Evolutionary conservation across 2,329 filamentous ascomycete genomes (phyloP).

Genomic region (Fusarium lyarnte): DNA sequence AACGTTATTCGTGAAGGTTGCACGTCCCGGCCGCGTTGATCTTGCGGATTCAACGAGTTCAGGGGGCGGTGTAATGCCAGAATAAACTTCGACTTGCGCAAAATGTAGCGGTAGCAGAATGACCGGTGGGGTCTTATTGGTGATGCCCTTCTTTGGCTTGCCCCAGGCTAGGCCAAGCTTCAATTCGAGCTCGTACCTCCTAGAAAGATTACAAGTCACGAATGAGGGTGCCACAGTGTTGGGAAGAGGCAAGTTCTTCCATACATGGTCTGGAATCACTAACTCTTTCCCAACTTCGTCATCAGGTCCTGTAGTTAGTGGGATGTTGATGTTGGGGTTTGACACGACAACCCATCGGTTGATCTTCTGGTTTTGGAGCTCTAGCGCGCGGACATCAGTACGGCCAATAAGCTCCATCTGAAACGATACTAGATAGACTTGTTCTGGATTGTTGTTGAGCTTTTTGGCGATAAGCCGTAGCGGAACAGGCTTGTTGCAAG

Average conservation of each 20-base stretch:
- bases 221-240: slow-evolving; percentile 91
- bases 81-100: slow-evolving; percentile 79
- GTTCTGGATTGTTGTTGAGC: slow-evolving; percentile 72
- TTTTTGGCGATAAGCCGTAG: slow-evolving; percentile 83
- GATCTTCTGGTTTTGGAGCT: slow-evolving; percentile 74
- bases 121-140: slow-evolving; percentile 65
- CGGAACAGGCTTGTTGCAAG: slow-evolving; percentile 87
- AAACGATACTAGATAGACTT: slow-evolving; percentile 78
- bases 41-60: slow-evolving; percentile 73
- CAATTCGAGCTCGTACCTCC: slow-evolving; percentile 85
- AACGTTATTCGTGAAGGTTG: slow-evolving; percentile 43
- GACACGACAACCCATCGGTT: slow-evolving; percentile 81
- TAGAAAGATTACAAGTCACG: slow-evolving; percentile 84
- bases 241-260: slow-evolving; percentile 77
- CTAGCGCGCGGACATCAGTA: slow-evolving; percentile 82
- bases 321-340: slow-evolving; percentile 75
- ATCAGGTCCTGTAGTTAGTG: slow-evolving; percentile 67
- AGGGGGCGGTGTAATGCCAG: slow-evolving; percentile 83
- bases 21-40: slow-evolving; percentile 52
- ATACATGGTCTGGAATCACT: slow-evolving; percentile 75
- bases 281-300: slow-evolving; percentile 72
- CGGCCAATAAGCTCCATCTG: slow-evolving; percentile 84
- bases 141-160: slow-evolving; percentile 54
- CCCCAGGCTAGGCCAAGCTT: slow-evolving; percentile 82
- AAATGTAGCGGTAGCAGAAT: slow-evolving; percentile 83